phyloP scores from a whole-genome alignment of 1,284 basidiomycete species.

The Moesziomyces aphidis region DNA sequence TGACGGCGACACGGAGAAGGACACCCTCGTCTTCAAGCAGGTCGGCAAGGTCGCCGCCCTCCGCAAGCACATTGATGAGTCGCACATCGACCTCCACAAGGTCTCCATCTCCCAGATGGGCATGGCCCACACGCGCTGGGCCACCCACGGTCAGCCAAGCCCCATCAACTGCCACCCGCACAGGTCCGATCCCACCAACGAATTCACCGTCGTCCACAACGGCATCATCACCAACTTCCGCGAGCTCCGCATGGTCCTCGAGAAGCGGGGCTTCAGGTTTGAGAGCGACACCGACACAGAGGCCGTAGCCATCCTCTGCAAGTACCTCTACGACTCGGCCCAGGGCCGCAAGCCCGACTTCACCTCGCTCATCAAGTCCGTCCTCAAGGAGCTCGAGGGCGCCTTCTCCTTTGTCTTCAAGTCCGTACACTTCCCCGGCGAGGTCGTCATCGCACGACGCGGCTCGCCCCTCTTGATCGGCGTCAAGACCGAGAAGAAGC shows the following conservation, averaged over 20 bases:
- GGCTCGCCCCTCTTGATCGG: conserved; percentile 97
- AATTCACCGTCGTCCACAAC: conserved; percentile 97
- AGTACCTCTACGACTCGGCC: conserved; percentile 96
- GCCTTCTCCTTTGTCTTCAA: conserved; percentile 99
- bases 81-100: conserved; percentile 82
- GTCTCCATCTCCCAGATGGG: conserved; percentile 88
- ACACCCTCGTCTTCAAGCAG: conserved; percentile 91
- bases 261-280: conserved; percentile 95
- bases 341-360: conserved; percentile 89
- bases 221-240: conserved; percentile 97
- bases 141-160: conserved; percentile 90
- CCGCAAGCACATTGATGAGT: conserved; percentile 87
- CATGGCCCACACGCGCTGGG: conserved; percentile 99
- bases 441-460: conserved; percentile 93
- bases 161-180: conserved; percentile 95
- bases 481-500: conserved; percentile 99
- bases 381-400: conserved; percentile 97
- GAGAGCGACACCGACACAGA: conserved; percentile 98
- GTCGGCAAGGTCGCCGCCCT: conserved; percentile 97
- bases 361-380: conserved; percentile 91
- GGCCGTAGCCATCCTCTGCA: conserved; percentile 92
- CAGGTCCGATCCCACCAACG: conserved; percentile 81
- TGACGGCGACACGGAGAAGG: conserved; percentile 87
- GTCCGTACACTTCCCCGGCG: conserved; percentile 93
- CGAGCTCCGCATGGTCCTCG: conserved; percentile 90